These are phyloP conservation scores for Coleophoma cylindrospora DNA, from an alignment of 2,329 filamentous ascomycete species.

Conservation along the genomic window DNA sequence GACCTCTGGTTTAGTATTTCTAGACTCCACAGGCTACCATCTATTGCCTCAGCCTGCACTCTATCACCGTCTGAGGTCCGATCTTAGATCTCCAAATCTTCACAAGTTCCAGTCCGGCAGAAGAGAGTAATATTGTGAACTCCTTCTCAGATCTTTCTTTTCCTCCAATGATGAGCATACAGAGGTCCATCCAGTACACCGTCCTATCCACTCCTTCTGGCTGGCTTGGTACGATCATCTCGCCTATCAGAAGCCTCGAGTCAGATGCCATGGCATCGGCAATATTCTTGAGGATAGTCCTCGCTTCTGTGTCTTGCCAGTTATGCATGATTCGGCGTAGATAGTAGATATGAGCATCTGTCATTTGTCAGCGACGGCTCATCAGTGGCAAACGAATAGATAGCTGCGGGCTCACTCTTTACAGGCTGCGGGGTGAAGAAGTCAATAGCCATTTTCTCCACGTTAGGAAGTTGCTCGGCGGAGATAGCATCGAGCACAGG, in stretches of 20 bases:
- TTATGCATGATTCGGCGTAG: conserved; percentile 20
- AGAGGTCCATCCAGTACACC: conserved; percentile 10
- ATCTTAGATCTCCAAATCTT: conserved; percentile 7
- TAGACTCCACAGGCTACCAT: too few species aligned
- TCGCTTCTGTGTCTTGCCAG: conserved; percentile 12
- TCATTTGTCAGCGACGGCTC: too few species aligned
- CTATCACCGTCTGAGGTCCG: conserved; percentile 7
- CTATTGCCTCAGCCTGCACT: conserved; percentile 3
- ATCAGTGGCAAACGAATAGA: not conserved
- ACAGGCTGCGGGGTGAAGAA: conserved; percentile 6
- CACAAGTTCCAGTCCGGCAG: conserved; percentile 8
- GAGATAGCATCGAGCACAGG: conserved; percentile 4
- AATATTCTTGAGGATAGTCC: conserved; percentile 15
- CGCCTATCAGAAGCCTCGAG: conserved; percentile 10
- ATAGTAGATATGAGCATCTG: conserved; percentile 20
- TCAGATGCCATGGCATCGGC: conserved; percentile 11
- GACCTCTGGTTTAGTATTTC: too few species aligned
- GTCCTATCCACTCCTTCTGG: conserved; percentile 4
- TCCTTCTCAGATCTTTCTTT: conserved; percentile 10
- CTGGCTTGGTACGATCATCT: conserved; percentile 12
- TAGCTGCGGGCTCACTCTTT: conserved; percentile 7
- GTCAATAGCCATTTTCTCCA: conserved; percentile 6
- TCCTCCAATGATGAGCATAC: conserved; percentile 12
- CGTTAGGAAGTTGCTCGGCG: not conserved
- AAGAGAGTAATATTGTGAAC: conserved; percentile 6